Conservation (phyloP, 192 early-diverging fungal genomes). For the Helicostylum pulchrum region DNA sequence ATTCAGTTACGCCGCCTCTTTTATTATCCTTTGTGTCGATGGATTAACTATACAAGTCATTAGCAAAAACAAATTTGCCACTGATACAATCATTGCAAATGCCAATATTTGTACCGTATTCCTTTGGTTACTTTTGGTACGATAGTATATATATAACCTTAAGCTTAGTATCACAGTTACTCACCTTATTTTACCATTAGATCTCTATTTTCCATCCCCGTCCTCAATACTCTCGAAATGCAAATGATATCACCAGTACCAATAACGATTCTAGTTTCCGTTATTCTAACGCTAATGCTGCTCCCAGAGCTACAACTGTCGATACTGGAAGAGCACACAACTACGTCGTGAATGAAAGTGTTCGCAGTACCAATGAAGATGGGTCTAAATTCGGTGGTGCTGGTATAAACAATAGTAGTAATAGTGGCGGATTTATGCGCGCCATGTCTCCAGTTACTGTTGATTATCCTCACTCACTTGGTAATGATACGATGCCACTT, state of each 20-base stretch:
- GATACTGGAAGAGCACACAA: not conserved
- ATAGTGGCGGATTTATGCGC: constrained; percentile 12
- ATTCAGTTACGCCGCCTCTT: constrained; percentile 3
- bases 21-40: constrained; percentile 28
- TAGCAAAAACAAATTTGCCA: constrained; percentile 22
- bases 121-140: constrained; percentile 19
- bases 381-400: not conserved
- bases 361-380: not conserved
- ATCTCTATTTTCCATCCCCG: constrained; percentile 20
- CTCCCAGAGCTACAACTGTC: not conserved
- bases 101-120: constrained; percentile 17
- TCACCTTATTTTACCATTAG: not conserved
- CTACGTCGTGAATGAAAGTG: not conserved
- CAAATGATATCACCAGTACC: not conserved
- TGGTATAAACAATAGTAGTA: constrained; percentile 2
- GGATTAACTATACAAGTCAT: constrained; percentile 22
- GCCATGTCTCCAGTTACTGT: constrained; percentile 20
- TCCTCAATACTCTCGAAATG: not conserved
- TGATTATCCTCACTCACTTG: constrained; percentile 11
- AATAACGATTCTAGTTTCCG: constrained; percentile 8
- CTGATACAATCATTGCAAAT: constrained; percentile 22
- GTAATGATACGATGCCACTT: constrained; percentile 16
- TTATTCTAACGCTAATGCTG: not conserved
- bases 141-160: not conserved
- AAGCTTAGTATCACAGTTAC: not conserved